Base-by-base conservation (phyloP, 2,329 filamentous ascomycete species). In the Alternaria angustiovoidea region DNA sequence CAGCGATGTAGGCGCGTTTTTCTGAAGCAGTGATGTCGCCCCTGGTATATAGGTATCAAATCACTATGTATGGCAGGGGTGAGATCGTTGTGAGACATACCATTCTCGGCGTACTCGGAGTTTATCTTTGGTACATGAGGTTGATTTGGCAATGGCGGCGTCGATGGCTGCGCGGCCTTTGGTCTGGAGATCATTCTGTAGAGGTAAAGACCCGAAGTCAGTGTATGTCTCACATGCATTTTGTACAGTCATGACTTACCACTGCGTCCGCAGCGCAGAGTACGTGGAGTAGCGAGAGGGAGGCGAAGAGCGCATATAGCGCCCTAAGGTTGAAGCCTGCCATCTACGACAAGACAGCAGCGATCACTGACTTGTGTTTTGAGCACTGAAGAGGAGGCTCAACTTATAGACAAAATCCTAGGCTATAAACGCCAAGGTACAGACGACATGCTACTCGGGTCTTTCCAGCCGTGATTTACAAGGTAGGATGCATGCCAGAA, bases 1-100 rank as follows among this genome's bases (percentile, higher is more conserved):
- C 77, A 26, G 67, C 67, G 43, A 79, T 78, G 61, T 80, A 80
- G 7, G 73, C 71, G 52, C 72, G 75, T 64, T 71, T 78, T 24
- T 78, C 71, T 1, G 61, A 57, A 7, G 66, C 59, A 32, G 69
- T 63, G 26, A 75, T 69, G 24, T 71, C 67, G 28, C 72, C 67
- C 75, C 75, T 78, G 43, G 8, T 41, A 9, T 43, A 12, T 26
- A n/a, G 16, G 20, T 18, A 41, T 67, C 26, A 66, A 24, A 8
- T 16, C 34, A 18, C 9, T 22, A 20, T 39, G 18, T 20, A n/a
- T 20, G 36, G 55, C 5, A 51, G 7, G 26, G 34, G 24, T 32
- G 6, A 16, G 30, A 28, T 32, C 11, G 18, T 32, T 16, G 6
- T 51, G 41, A 3, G 11, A 51, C 39, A 22, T 68, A 75, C 73